Evolutionary conservation across 371 early-diverging fungal species (phyloP).

Genomic region (Lichtheimia hyalospora): DNA sequence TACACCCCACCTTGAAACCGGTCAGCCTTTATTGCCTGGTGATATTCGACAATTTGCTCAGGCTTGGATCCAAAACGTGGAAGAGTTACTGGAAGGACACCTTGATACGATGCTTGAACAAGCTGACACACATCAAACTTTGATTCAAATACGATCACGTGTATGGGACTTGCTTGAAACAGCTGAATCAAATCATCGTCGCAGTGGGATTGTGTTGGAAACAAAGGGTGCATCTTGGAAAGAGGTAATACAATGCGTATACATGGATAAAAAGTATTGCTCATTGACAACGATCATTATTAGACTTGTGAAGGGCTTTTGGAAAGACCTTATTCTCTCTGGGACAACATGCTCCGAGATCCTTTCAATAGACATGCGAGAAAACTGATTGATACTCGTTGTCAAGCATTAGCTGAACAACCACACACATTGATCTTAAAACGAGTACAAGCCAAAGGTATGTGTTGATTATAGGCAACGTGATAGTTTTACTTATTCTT

Average conservation of each 20-base stretch:
- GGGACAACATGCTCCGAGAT: constrained; percentile 37
- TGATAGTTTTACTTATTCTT: constrained; percentile 3
- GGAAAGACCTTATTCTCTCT: constrained; percentile 31
- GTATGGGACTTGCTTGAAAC: constrained; percentile 37
- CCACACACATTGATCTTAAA: constrained; percentile 35
- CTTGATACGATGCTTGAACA: constrained; percentile 30
- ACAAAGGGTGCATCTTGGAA: constrained; percentile 6
- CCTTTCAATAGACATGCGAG: constrained; percentile 38
- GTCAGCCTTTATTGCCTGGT: constrained; percentile 15
- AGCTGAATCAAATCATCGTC: constrained; percentile 23
- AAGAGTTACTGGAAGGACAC: constrained; percentile 20
- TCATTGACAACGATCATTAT: background rate
- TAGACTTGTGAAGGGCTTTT: constrained; percentile 24
- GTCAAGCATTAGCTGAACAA: constrained; percentile 33
- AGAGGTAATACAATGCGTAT: constrained; percentile 10
- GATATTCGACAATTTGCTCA: constrained; percentile 22
- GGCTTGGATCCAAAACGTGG: constrained; percentile 37
- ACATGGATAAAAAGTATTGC: background rate
- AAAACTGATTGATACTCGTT: constrained; percentile 27
- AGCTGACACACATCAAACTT: constrained; percentile 27
- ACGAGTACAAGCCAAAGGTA: constrained; percentile 12
- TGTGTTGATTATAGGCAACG: background rate
- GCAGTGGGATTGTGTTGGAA: constrained; percentile 19
- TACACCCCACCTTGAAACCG: constrained; percentile 41
- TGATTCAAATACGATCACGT: constrained; percentile 32